phyloP scores from a whole-genome alignment of 805 yeast genomes.

The Metschnikowia proteae region DNA sequence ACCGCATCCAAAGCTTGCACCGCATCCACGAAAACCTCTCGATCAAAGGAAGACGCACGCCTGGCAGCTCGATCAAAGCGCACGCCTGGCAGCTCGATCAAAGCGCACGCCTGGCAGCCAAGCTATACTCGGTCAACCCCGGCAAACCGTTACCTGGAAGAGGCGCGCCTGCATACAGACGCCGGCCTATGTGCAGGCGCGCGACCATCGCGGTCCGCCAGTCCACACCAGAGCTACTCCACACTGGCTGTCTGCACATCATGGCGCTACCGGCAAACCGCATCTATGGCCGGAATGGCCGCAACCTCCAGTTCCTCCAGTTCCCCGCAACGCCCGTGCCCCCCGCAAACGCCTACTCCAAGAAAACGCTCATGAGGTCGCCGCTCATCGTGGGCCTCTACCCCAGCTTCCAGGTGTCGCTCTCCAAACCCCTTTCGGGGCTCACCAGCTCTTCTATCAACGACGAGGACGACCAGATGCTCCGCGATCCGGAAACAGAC shows the following conservation, averaged over 20 bases:
- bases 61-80: too few species aligned
- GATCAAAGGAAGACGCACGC: too few species aligned
- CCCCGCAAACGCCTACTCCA: conserved; percentile 19
- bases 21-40: too few species aligned
- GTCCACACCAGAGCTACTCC: neutral
- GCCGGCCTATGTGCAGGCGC: too few species aligned
- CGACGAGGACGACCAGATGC: conserved; percentile 36
- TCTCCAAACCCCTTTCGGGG: conserved; percentile 31
- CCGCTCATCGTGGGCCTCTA: conserved; percentile 36
- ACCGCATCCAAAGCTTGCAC: too few species aligned
- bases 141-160: too few species aligned
- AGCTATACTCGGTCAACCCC: too few species aligned
- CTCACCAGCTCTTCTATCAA: conserved; percentile 32
- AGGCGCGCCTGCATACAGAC: too few species aligned
- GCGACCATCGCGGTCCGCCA: too few species aligned
- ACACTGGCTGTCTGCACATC: neutral
- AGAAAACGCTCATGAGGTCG: conserved; percentile 39
- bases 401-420: conserved; percentile 30
- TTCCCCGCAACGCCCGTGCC: neutral
- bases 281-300: neutral
- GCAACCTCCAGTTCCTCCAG: conserved; percentile 1
- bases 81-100: too few species aligned
- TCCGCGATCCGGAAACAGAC: conserved; percentile 30
- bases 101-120: too few species aligned
- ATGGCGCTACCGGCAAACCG: neutral